Conservation (phyloP, 148 eudicot genomes). For the Chenopodium suecicum region DNA sequence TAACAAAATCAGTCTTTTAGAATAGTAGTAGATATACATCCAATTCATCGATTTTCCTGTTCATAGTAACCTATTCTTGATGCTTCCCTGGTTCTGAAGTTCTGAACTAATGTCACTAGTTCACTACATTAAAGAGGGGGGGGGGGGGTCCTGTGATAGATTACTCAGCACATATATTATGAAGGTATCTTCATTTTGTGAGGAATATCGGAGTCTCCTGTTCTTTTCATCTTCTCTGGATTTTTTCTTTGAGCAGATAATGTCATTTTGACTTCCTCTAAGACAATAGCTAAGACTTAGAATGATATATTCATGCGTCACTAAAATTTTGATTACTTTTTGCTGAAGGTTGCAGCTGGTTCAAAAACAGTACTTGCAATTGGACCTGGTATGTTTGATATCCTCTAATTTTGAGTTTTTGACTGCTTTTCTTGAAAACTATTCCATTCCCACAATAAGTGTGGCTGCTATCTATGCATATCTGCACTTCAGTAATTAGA, state of each 20-base stretch:
- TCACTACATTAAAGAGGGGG: too few species aligned
- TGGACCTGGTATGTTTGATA: slow-evolving; percentile 75
- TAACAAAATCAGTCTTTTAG: neutral
- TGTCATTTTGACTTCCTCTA: neutral
- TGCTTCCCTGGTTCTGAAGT: too few species aligned
- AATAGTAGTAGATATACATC: neutral
- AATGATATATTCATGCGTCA: neutral
- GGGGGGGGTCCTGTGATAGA: too few species aligned
- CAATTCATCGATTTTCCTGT: too few species aligned
- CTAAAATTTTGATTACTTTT: neutral
- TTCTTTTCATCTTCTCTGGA: neutral
- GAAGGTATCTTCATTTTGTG: neutral
- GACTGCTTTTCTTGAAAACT: neutral
- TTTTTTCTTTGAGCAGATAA: neutral
- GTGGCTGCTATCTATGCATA: neutral
- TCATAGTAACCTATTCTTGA: too few species aligned
- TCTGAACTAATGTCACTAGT: too few species aligned
- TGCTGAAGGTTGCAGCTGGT: slow-evolving; percentile 71
- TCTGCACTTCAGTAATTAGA: neutral
- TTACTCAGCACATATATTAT: neutral
- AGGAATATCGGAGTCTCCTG: neutral
- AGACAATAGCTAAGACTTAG: too few species aligned
- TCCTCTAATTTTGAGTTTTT: neutral
- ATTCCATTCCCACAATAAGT: neutral
- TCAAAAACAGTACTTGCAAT: slow-evolving; percentile 92